Base-by-base conservation (phyloP, 1,284 basidiomycete species). In the Pseudozyma pruni region DNA sequence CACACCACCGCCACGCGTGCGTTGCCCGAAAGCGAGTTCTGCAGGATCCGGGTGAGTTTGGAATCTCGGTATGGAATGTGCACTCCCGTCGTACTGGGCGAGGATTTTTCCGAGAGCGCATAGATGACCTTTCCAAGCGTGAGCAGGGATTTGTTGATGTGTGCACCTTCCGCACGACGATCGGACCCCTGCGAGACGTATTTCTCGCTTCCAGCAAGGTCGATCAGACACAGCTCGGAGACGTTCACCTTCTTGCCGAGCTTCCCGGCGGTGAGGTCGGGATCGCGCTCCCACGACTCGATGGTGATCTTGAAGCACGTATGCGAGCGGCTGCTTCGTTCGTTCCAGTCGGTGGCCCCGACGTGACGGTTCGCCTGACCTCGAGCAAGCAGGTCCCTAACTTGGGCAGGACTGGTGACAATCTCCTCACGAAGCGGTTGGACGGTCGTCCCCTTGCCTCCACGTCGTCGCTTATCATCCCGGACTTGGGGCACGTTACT, bases 281-380 rank as follows among this genome's bases (percentile, higher is more conserved):
- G 48, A 25, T 58, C 58, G 23, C 74, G 54, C 13, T 67, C 56
- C 60, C 75, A 76, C 23, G 63, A 64, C 53, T 75, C 71, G 56
- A 83, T 82, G 19, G 85, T 85, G 47, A 87, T 84, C 9, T 85
- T 85, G 73, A 87, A 87, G 11, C 87, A 85, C 63, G 91, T 93
- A 83, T 98, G 95, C 84, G 90, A 92, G 20, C 95, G 87, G 74
- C 91, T 93, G 84, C 91, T 93, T 39, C 94, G 85, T 76, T 94
- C 92, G 81, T 98, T 98, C 93, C 94, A 98, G 82, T 98, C 95
- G 14, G 95, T 98, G 70, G 89, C 91, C 0, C 94, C 94, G 4
- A 94, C 94, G 70, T 94, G 87, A 37, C 95, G 85, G 76, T 94
- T 91, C 1, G 90, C 89, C 80, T 94, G 92, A 8, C 95, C 95